phyloP scores from a whole-genome alignment of 1,284 basidiomycete species.

The Sphaerobolus stellatus region DNA sequence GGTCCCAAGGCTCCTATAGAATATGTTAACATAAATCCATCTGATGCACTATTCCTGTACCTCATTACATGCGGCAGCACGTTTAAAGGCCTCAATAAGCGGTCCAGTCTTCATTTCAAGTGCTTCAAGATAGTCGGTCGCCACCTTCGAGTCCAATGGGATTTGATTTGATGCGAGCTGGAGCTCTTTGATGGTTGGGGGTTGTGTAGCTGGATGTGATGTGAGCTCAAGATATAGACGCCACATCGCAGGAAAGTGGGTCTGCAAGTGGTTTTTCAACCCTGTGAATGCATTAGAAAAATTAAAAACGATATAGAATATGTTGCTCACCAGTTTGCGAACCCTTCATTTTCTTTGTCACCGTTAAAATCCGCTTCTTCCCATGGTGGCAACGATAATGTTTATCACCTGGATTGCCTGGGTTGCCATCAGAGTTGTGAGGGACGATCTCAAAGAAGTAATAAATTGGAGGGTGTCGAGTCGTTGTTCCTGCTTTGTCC shows the following conservation, averaged over 20 bases:
- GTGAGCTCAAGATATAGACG: background rate
- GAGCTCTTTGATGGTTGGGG: background rate
- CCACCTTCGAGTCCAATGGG: background rate
- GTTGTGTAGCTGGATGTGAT: too few species aligned
- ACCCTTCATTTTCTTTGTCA: constrained; percentile 21
- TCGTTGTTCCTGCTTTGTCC: too few species aligned
- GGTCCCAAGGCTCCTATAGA: constrained; percentile 15
- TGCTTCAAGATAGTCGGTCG: background rate
- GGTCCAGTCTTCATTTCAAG: background rate
- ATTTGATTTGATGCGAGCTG: background rate
- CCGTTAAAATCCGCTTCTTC: constrained; percentile 20
- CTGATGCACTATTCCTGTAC: too few species aligned
- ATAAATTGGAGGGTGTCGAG: constrained; percentile 24
- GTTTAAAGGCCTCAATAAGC: background rate
- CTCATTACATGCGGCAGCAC: background rate
- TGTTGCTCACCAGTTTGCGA: constrained; percentile 15
- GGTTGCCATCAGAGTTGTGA: constrained; percentile 9
- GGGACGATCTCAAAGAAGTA: constrained; percentile 20
- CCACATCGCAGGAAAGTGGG: background rate
- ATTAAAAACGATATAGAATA: background rate
- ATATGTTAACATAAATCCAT: too few species aligned
- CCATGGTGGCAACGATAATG: constrained; percentile 28
- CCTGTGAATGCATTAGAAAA: background rate
- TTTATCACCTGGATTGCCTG: constrained; percentile 12
- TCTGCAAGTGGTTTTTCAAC: background rate